Evolutionary conservation across 345 rosid species (phyloP).

Genomic region (Aquilaria sinensis): DNA sequence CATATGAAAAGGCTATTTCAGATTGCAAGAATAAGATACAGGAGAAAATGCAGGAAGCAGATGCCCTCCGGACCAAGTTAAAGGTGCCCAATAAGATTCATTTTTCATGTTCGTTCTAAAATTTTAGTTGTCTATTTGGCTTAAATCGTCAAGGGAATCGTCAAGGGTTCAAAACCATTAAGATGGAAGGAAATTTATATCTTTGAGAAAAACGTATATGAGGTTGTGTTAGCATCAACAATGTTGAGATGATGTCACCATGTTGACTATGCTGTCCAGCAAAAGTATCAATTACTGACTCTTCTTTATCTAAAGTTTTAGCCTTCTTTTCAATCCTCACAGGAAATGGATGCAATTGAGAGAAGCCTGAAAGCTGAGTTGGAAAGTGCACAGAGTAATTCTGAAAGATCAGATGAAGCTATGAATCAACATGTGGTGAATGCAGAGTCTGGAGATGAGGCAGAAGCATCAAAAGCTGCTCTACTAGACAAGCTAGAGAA

Average conservation of each 20-base stretch:
- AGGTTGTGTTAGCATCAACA: too few species aligned
- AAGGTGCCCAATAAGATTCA: conserved; percentile 33
- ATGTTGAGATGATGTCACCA: not conserved
- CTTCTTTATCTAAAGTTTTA: not conserved
- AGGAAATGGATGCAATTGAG: conserved; percentile 74
- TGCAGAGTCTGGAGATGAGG: conserved; percentile 30
- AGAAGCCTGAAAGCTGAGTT: conserved; percentile 41
- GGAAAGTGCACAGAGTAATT: conserved; percentile 34
- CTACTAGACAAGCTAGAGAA: conserved; percentile 56
- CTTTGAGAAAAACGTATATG: too few species aligned
- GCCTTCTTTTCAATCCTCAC: conserved; percentile 8
- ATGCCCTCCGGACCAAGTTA: conserved; percentile 43
- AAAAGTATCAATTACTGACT: too few species aligned
- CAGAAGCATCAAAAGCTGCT: conserved; percentile 37
- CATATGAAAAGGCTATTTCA: conserved; percentile 75
- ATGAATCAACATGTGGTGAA: conserved; percentile 18
- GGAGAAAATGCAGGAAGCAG: conserved; percentile 67
- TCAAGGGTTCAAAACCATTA: too few species aligned
- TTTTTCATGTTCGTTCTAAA: not conserved
- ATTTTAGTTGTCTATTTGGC: too few species aligned
- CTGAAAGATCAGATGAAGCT: conserved; percentile 26
- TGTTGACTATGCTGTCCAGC: not conserved
- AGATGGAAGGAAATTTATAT: too few species aligned
- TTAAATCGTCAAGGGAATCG: too few species aligned
- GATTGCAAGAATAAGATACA: conserved; percentile 57